Conservation (phyloP, 1,139 yeast species). For the Komagataea norvegica region DNA sequence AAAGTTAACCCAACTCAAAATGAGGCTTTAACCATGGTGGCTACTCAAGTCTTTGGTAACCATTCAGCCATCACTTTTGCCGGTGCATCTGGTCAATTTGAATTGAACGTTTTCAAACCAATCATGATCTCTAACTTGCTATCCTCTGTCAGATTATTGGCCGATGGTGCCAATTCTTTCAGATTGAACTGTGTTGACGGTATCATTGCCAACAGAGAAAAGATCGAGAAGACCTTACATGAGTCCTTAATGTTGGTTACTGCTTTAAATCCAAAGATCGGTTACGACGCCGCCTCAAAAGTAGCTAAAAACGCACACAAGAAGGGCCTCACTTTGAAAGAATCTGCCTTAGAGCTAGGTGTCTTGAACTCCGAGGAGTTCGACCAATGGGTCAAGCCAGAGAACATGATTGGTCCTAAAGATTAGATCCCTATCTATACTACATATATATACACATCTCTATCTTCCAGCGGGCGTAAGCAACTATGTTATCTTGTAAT, state of each 20-base stretch:
- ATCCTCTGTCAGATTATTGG: slow-evolving; percentile 79
- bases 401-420: slow-evolving; percentile 95
- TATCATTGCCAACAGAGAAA: slow-evolving; percentile 80
- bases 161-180: slow-evolving; percentile 87
- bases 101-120: slow-evolving; percentile 96
- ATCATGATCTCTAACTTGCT: slow-evolving; percentile 88
- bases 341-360: slow-evolving; percentile 87
- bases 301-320: slow-evolving; percentile 98
- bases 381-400: slow-evolving; percentile 96
- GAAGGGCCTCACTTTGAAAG: slow-evolving; percentile 92
- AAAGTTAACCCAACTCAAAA: slow-evolving; percentile 99
- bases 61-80: slow-evolving; percentile 92
- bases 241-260: slow-evolving; percentile 98
- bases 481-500: too few relatives aligned
- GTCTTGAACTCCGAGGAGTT: slow-evolving; percentile 80
- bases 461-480: too few relatives aligned
- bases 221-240: slow-evolving; percentile 80
- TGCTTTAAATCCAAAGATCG: slow-evolving; percentile 97
- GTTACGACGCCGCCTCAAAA: slow-evolving; percentile 95
- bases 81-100: slow-evolving; percentile 98
- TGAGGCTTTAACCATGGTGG: slow-evolving; percentile 98
- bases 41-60: slow-evolving; percentile 97
- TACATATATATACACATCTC: too few relatives aligned
- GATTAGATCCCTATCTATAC: too few relatives aligned
- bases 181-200: slow-evolving; percentile 94